phyloP scores from a whole-genome alignment of 305 asterid genomes.

The Solanum hybrid region DNA sequence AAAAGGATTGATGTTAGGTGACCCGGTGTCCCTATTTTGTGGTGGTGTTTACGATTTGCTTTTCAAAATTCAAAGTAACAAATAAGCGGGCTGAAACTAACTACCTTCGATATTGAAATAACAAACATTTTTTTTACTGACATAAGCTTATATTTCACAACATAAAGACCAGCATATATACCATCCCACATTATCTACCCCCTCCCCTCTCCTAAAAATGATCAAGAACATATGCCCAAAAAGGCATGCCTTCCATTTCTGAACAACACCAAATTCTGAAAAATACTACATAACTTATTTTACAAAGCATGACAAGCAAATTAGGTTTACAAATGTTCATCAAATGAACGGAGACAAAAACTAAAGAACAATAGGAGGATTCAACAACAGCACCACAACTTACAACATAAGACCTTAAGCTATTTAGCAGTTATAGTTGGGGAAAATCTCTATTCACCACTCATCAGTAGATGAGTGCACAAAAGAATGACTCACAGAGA shows the following conservation, averaged over 20 bases:
- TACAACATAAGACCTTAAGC: not conserved
- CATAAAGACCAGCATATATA: not conserved
- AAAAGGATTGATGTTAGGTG: not conserved
- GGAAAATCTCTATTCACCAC: not conserved
- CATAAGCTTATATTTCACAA: not conserved
- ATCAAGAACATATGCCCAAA: not conserved
- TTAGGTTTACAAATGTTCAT: no score
- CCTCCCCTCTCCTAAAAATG: not conserved
- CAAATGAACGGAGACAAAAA: not conserved
- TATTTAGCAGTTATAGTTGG: not conserved
- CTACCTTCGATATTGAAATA: not conserved
- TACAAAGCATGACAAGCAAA: no score
- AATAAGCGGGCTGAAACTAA: not conserved
- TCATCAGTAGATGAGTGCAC: slow-evolving; percentile 10
- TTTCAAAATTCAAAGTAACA: not conserved
- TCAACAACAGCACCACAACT: not conserved
- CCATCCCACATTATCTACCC: not conserved
- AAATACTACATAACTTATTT: not conserved
- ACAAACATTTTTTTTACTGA: not conserved
- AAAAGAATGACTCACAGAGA: not conserved
- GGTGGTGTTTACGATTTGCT: no score
- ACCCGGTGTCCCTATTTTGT: not conserved
- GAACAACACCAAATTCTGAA: not conserved
- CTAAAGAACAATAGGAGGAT: not conserved
- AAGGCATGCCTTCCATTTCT: not conserved